Evolutionary conservation across 2,329 filamentous ascomycete species (phyloP), one percentile per base, ranked within the genome.

Genomic region (Aspergillus pseudoterreus): DNA sequence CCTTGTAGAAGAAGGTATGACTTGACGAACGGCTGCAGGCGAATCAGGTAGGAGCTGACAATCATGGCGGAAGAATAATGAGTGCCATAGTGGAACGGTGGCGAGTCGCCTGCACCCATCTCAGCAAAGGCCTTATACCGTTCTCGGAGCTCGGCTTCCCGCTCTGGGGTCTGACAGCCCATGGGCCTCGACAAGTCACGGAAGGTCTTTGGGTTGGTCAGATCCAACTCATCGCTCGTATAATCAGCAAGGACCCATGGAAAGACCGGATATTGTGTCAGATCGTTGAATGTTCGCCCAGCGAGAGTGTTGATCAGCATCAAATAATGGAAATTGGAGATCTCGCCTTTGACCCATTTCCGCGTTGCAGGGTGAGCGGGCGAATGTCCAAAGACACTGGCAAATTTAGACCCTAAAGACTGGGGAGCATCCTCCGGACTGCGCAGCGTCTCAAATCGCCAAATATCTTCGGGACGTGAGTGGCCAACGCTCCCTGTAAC

Each of bases 11-110:
- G 77, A 17, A 97, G 83, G 65, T 95, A 97, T 0, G 94, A 96
- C 61, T 97, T 90, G 21, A 96, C 92, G 67, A 97, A 99, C 0
- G 94, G 94, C 46, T 96, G 92, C 14, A 99, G 79, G 15, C 94
- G 87, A 63, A 99, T 96, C 38, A 99, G 80, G 64, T 96, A 99
- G 0, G 92, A 96, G 11, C 91, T 91, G 6, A 99, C 94, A 53
- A 96, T 96, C 94, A 97, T 99, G 6, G 94, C 94, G 2, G 94
- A 97, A 1, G 94, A 97, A 70, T 99, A 99, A 68, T 99, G 95
- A 0, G 95, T 99, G 15, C 94, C 94, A 61, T 97, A 99, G 67
- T 99, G 94, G 68, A 96, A 99, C 0, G 94, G 88, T 0, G 88
- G 86, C 43, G 81, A 78, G 51, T 79, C 79, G 39, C 78, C 74